Evolutionary conservation across 176 grass and related monocot species (phyloP), one percentile per base, ranked within the genome.

Genomic region (Aegilops bicornis): DNA sequence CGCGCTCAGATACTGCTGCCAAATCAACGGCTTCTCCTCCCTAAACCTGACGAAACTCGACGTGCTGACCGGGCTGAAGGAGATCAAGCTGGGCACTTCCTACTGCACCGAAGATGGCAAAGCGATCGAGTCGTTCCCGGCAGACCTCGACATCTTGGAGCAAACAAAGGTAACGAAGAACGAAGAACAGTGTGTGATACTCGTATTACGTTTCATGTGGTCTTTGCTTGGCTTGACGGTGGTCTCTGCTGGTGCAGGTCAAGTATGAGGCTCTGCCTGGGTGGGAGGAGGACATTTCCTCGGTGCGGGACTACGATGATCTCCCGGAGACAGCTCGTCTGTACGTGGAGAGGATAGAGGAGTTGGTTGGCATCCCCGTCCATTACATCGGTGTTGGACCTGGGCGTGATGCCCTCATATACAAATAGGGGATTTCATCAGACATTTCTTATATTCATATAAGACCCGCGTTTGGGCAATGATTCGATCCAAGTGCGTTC

Each of bases 11-110:
- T 98, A 95, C 77, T 89, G 75, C 76, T 98, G 93, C 69, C 93
- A 92, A 59, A 95, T 98, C 47, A 98, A 96, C 73, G 93, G 96
- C 16, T 98, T 98, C 47, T 93, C 96, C 2, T 92, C 96, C 69
- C 77, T 98, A 25, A 98, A 98, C 88, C 90, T 98, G 17, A 94
- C 93, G 10, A 98, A 98, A 74, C 90, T 98, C 0, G 96, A 98
- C 73, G 96, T 98, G 47, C 73, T 98, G 30, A 92, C 93, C 6
- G 91, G 88, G 31, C 76, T 98, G 45, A 84, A 92, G 59, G 93
- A 98, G 84, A 73, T 98, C 58, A 94, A 94, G 84, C 64, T 98
- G 16, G 93, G 93, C 73, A 84, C 59, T 80, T 89, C 91, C 77
- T 91, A 90, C 23, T 68, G 73, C 79, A 78, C 69, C 7, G 73